Percentiles rank a stretch among this genome's conserved stretches.
Evolutionary conservation across 371 early-diverging fungal genomes (phyloP).

Genomic region (Apophysomyces trapeziformis): DNA sequence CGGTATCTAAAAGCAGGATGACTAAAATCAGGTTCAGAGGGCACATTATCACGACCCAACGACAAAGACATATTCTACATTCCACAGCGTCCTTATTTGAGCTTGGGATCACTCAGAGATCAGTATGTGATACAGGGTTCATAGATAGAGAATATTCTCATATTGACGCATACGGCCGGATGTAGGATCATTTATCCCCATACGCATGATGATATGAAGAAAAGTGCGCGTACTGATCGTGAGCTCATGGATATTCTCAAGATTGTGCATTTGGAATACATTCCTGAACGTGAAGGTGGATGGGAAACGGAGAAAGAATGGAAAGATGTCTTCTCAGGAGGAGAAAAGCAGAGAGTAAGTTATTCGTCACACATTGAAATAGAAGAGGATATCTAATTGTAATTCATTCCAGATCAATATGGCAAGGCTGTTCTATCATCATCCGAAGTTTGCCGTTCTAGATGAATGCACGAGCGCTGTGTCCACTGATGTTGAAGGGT

Average conservation of each 20-base stretch:
- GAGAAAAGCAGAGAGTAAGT: conserved; percentile 88
- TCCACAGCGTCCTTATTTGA: conserved; percentile 90
- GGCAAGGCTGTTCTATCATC: conserved; percentile 84
- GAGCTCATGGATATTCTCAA: conserved; percentile 75
- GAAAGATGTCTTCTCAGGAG: conserved; percentile 91
- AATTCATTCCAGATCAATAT: conserved; percentile 58
- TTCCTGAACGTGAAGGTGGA: conserved; percentile 87
- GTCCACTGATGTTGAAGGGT: conserved; percentile 84
- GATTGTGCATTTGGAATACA: conserved; percentile 72
- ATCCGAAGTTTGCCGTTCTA: conserved; percentile 79
- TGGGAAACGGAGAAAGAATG: conserved; percentile 90
- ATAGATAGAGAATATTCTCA: not conserved
- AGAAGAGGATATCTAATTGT: not conserved
- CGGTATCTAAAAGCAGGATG: too few species aligned
- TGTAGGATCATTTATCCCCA: conserved; percentile 84
- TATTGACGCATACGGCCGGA: not conserved
- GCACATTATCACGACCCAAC: conserved; percentile 68
- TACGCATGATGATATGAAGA: conserved; percentile 76
- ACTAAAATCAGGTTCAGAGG: conserved; percentile 35
- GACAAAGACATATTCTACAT: conserved; percentile 81
- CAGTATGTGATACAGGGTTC: conserved; percentile 55
- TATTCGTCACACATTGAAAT: not conserved
- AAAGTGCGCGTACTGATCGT: conserved; percentile 74
- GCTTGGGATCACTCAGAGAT: conserved; percentile 83
- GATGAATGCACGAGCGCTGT: conserved; percentile 89